phyloP scores from a whole-genome alignment of 768 basidiomycete species.

The Mycena filopes region DNA sequence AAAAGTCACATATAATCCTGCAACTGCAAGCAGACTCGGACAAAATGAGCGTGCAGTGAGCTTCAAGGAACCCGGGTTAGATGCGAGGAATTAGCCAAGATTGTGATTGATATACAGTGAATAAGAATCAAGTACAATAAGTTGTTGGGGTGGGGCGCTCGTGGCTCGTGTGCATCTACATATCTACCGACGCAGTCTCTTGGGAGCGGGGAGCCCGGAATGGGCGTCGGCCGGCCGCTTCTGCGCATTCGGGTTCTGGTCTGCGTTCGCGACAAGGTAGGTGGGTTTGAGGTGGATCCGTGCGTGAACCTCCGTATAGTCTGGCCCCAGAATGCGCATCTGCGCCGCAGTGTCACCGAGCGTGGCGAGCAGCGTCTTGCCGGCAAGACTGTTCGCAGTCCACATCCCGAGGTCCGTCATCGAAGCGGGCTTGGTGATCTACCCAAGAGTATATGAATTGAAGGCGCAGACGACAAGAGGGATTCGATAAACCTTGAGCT shows the following conservation, averaged over 20 bases:
- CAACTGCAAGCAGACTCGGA: no score
- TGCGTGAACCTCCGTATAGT: not conserved
- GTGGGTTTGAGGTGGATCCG: not conserved
- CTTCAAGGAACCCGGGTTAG: no score
- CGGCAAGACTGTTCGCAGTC: not conserved
- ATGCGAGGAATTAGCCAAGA: no score
- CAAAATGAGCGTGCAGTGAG: no score
- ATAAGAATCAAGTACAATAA: no score
- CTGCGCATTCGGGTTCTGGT: not conserved
- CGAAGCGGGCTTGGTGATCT: not conserved
- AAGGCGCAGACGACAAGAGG: not conserved
- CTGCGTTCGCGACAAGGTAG: not conserved
- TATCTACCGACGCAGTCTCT: no score
- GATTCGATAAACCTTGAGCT: not conserved
- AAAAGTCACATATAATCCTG: no score
- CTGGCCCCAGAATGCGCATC: not conserved
- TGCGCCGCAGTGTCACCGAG: not conserved
- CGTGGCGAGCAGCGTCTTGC: not conserved
- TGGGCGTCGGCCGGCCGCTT: not conserved
- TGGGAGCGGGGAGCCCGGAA: no score
- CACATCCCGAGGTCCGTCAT: not conserved
- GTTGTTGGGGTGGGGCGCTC: no score
- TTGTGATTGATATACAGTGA: no score
- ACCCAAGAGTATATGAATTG: not conserved
- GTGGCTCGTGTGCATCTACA: no score